Evolutionary conservation across 164 flowering plant species (phyloP).

Genomic region (Liquidambar formosana): DNA sequence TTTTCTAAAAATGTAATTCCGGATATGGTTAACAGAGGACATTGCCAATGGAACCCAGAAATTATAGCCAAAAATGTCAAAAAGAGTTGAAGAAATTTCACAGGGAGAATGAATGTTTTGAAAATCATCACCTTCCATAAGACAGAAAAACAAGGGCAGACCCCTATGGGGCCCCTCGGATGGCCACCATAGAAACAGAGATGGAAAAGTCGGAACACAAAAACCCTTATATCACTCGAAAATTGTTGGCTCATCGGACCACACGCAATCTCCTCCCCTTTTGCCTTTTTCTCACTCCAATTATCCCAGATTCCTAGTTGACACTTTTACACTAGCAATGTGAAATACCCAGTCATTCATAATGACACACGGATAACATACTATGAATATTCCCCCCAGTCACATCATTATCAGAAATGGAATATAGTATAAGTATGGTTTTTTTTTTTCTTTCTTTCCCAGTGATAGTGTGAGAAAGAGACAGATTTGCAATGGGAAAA

Average conservation of each 20-base stretch:
- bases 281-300: neutral
- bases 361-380: neutral
- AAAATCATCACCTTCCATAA: neutral
- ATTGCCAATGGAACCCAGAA: too few species aligned
- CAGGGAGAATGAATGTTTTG: neutral
- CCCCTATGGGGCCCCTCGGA: constrained; percentile 27
- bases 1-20: too few species aligned
- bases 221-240: constrained; percentile 7
- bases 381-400: neutral
- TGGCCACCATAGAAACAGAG: constrained; percentile 27
- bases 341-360: constrained; percentile 2
- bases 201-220: neutral
- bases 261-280: neutral
- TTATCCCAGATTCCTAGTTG: too few species aligned
- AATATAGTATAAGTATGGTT: too few species aligned
- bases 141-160: constrained; percentile 10
- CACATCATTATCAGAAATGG: too few species aligned
- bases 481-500: neutral
- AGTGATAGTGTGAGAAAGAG: too few species aligned
- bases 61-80: too few species aligned
- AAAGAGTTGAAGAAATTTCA: neutral
- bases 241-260: constrained; percentile 10
- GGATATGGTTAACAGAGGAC: too few species aligned
- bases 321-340: neutral
- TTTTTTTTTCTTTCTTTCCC: too few species aligned